Percentiles rank a stretch among this genome's conserved stretches.
Conservation (phyloP, 225 moss, liverwort and hornwort species). For the Ulota crispa region DNA sequence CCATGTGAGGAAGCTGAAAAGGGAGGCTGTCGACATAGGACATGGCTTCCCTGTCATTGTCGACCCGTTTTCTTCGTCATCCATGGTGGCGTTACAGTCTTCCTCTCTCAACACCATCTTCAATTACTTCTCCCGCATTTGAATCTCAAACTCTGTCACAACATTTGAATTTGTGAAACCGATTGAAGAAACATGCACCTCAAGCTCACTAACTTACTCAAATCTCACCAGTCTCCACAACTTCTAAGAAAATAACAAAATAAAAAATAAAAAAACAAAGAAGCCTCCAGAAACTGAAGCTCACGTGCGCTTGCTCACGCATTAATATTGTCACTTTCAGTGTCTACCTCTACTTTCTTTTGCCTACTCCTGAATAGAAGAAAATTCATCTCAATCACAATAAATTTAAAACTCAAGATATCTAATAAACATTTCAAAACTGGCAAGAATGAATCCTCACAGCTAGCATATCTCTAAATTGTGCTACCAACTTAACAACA, state of each 20-base stretch:
- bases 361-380: not conserved
- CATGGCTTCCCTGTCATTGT: constrained; percentile 57
- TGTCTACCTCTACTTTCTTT: not conserved
- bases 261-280: not conserved
- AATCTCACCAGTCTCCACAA: not conserved
- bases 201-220: not conserved
- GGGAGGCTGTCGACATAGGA: constrained; percentile 47
- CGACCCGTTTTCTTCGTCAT: not conserved
- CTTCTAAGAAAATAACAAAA: too few relatives aligned
- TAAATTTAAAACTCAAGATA: not conserved
- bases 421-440: not conserved
- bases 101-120: not conserved
- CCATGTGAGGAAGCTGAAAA: constrained; percentile 55
- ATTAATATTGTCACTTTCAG: not conserved
- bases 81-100: constrained; percentile 16
- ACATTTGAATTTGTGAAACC: not conserved
- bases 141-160: constrained; percentile 7
- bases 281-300: not conserved
- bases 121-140: constrained; percentile 7
- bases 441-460: not conserved
- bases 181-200: not conserved
- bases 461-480: not conserved
- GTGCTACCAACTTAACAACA: not conserved
- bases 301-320: not conserved
- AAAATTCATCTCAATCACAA: not conserved